Conservation (phyloP, 495 filamentous ascomycete species). For the Aspergillus olivimuriae region DNA sequence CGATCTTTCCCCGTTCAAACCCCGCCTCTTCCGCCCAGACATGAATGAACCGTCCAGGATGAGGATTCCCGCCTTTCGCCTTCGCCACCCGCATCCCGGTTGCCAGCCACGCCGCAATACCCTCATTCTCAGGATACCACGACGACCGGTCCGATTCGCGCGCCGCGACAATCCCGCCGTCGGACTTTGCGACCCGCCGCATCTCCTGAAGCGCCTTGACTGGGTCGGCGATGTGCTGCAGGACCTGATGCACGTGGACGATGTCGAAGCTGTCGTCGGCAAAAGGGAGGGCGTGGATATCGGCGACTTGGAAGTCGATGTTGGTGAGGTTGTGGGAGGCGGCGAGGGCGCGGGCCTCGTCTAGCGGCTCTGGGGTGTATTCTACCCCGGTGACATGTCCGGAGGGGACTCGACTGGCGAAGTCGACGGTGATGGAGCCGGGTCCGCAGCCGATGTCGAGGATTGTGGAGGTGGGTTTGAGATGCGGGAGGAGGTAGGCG, state of each 20-base stretch:
- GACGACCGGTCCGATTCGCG: conserved; percentile 39
- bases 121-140: conserved; percentile 44
- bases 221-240: conserved; percentile 46
- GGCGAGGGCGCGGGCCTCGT: conserved; percentile 32
- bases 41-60: conserved; percentile 41
- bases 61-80: conserved; percentile 38
- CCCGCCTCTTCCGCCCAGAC: conserved; percentile 44
- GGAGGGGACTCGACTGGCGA: conserved; percentile 40
- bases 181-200: conserved; percentile 37
- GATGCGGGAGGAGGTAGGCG: conserved; percentile 40
- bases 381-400: conserved; percentile 46
- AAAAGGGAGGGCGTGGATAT: conserved; percentile 39
- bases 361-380: conserved; percentile 32
- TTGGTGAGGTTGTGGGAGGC: conserved; percentile 36
- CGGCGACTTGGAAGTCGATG: conserved; percentile 40
- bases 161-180: conserved; percentile 48
- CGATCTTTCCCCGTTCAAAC: conserved; percentile 28
- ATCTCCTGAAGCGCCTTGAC: conserved; percentile 44
- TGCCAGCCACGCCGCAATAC: conserved; percentile 33
- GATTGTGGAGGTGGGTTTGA: conserved; percentile 37
- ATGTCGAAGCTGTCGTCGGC: conserved; percentile 51
- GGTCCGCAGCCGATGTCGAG: conserved; percentile 57
- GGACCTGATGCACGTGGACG: conserved; percentile 51
- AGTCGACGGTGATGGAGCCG: conserved; percentile 49
- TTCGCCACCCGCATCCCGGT: conserved; percentile 27